Conservation (phyloP, 2,329 filamentous ascomycete genomes). For the Colletotrichum sp. region DNA sequence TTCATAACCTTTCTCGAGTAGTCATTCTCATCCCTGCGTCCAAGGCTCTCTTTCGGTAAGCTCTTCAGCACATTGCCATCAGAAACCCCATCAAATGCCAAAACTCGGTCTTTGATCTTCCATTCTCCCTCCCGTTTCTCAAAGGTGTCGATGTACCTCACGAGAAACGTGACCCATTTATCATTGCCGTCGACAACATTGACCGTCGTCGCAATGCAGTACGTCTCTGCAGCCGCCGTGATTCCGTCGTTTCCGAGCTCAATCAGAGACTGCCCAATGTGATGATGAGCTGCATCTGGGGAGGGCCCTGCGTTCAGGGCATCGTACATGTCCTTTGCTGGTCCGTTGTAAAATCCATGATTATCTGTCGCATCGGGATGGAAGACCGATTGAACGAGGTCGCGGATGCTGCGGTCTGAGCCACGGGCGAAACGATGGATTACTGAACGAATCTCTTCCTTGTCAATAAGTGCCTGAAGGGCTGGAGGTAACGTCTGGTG, state of each 20-base stretch:
- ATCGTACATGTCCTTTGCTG: neutral
- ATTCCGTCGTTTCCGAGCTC: neutral
- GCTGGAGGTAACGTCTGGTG: fast-evolving
- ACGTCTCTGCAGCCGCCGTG: neutral
- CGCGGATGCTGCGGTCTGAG: neutral
- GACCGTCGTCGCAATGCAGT: neutral
- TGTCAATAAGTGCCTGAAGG: fast-evolving
- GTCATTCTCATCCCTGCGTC: neutral
- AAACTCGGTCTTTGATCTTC: neutral
- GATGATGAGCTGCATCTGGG: neutral
- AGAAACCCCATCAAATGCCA: neutral
- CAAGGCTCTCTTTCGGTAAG: neutral
- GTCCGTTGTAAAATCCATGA: neutral
- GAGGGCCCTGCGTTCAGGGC: fast-evolving
- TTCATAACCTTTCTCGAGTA: neutral
- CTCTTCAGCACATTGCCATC: neutral
- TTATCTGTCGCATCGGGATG: neutral
- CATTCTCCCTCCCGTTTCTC: neutral
- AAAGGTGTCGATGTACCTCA: neutral
- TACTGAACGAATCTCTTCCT: neutral
- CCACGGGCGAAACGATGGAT: neutral
- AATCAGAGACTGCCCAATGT: neutral
- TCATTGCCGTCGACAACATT: neutral
- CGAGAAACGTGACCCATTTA: neutral
- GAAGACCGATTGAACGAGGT: neutral